A percentile compares a stretch with the other conserved stretches of the same genome.
Evolutionary conservation across 108 stramenopile species (phyloP).

Genomic region (Epithemia pelagica): DNA sequence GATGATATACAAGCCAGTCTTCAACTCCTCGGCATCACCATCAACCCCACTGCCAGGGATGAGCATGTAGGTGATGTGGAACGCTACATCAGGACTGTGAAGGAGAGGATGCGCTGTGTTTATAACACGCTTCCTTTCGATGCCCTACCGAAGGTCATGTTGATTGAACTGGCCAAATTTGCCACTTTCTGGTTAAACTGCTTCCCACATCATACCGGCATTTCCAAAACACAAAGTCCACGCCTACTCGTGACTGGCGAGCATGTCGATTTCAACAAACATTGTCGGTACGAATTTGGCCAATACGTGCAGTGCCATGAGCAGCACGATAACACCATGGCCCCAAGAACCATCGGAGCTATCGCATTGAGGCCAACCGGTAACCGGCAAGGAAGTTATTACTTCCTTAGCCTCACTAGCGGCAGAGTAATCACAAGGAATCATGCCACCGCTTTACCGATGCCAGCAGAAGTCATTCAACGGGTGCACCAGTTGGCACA

Average conservation of each 20-base stretch:
- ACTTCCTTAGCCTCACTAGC: constrained; percentile 10
- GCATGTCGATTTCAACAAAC: constrained; percentile 6
- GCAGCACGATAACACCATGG: constrained; percentile 23
- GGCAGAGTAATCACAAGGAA: background rate
- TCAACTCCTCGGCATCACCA: background rate
- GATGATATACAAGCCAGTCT: background rate
- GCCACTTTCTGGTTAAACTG: constrained; percentile 21
- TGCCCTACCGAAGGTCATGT: constrained; percentile 8
- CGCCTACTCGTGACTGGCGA: constrained; percentile 11
- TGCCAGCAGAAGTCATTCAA: constrained; percentile 28
- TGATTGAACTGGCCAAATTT: constrained; percentile 13
- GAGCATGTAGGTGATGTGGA: constrained; percentile 49
- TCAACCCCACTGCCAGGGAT: constrained; percentile 17
- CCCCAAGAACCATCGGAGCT: constrained; percentile 23
- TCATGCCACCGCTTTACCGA: constrained; percentile 20
- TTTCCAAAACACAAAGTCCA: constrained; percentile 10
- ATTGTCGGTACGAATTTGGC: constrained; percentile 17
- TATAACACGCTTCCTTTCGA: constrained; percentile 19
- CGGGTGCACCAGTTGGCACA: constrained; percentile 10
- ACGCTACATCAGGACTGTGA: constrained; percentile 25
- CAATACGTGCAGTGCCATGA: constrained; percentile 31
- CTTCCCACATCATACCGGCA: constrained; percentile 12
- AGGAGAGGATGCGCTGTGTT: constrained; percentile 20
- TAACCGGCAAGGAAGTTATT: constrained; percentile 21
- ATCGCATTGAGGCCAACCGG: constrained; percentile 20